These are phyloP conservation scores for Inonotus obliquus DNA, from an alignment of 1,284 basidiomycete species.

Conservation along the genomic window DNA sequence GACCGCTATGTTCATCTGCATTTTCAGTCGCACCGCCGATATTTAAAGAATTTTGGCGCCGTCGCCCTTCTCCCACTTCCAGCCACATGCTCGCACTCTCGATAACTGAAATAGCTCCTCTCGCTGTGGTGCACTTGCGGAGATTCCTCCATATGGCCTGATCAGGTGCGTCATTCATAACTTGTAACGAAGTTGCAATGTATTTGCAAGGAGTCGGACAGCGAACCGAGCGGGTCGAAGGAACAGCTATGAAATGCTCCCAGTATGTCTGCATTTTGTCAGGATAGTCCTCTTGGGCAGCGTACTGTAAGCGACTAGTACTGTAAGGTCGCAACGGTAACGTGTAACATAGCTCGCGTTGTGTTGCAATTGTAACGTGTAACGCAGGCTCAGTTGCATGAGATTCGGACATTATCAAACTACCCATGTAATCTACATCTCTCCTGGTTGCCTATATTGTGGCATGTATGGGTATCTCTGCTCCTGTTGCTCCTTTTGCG, in stretches of 20 bases:
- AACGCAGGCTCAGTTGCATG: too few relatives aligned
- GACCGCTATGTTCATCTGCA: too few relatives aligned
- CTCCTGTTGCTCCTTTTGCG: too few relatives aligned
- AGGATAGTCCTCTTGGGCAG: background rate
- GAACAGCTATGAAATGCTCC: background rate
- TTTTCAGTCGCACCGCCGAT: background rate
- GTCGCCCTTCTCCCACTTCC: background rate
- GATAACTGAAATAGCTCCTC: background rate
- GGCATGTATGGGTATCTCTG: too few relatives aligned
- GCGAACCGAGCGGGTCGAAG: background rate
- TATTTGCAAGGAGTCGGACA: background rate
- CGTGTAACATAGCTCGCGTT: too few relatives aligned
- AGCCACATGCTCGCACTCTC: background rate
- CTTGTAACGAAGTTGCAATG: background rate
- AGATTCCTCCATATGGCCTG: background rate
- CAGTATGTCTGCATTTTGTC: background rate
- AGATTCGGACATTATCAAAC: background rate
- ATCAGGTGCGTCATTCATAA: background rate
- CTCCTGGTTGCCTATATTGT: too few relatives aligned
- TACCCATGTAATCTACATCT: too few relatives aligned
- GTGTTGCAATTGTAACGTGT: too few relatives aligned
- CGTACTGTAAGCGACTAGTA: too few relatives aligned
- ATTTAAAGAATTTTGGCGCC: background rate
- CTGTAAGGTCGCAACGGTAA: too few relatives aligned
- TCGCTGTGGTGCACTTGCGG: background rate